Evolutionary conservation across 768 basidiomycete species (phyloP).

Genomic region (Auriscalpium microsporum): DNA sequence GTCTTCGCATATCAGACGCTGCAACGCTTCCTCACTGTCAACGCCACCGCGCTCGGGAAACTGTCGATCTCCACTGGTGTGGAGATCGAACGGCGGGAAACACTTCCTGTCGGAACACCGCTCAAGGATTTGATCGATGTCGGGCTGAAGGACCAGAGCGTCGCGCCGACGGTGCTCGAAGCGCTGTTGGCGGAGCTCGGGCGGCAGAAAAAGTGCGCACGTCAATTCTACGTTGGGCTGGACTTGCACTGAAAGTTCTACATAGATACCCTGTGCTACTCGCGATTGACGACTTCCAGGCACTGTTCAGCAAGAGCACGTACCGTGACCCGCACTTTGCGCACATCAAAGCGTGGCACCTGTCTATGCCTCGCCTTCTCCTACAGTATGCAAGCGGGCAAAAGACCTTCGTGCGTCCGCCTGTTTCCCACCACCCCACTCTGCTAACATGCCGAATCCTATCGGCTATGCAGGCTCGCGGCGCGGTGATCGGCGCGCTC

Average conservation of each 20-base stretch:
- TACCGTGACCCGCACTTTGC: conserved; percentile 73
- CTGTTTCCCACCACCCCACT: background rate
- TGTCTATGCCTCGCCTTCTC: conserved; percentile 69
- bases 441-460: background rate
- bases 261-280: conserved; percentile 68
- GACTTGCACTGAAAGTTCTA: background rate
- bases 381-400: conserved; percentile 73
- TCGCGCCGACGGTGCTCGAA: conserved; percentile 49
- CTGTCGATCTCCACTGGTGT: conserved; percentile 36
- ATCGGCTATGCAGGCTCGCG: conserved; percentile 40
- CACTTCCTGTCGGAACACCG: conserved; percentile 38
- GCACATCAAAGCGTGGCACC: conserved; percentile 62
- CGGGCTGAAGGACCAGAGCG: conserved; percentile 44
- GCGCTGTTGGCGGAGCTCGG: conserved; percentile 55
- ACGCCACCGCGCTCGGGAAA: conserved; percentile 34
- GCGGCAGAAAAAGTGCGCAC: conserved; percentile 52
- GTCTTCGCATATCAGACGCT: conserved; percentile 54
- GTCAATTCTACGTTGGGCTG: background rate
- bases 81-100: conserved; percentile 37
- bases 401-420: conserved; percentile 50
- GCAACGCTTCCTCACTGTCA: conserved; percentile 52
- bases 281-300: conserved; percentile 84
- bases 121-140: conserved; percentile 48
- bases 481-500: conserved; percentile 66
- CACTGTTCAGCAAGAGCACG: conserved; percentile 56